Percentiles rank a stretch among this genome's conserved stretches.
Evolutionary conservation across 768 basidiomycete species (phyloP).

Genomic region (Tricholoma sp.): DNA sequence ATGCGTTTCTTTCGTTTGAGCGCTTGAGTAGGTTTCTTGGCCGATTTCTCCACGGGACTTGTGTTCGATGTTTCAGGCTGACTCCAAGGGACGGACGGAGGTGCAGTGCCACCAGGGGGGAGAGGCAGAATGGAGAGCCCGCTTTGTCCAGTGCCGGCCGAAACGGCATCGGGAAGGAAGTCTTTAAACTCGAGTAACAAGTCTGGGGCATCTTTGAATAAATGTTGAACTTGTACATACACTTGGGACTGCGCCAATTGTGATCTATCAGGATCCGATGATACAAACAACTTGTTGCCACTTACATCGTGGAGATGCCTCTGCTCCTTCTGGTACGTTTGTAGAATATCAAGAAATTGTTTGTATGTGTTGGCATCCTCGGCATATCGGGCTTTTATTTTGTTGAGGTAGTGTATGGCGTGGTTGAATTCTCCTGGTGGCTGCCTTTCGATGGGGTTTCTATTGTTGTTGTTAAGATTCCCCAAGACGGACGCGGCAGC

Average conservation of each 20-base stretch:
- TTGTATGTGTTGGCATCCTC: slow-evolving; percentile 92
- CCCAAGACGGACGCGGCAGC: slow-evolving; percentile 66
- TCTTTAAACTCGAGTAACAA: slow-evolving; percentile 77
- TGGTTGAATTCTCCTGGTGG: slow-evolving; percentile 77
- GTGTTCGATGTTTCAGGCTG: slow-evolving; percentile 32
- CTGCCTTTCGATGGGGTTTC: slow-evolving; percentile 45
- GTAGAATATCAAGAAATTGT: slow-evolving; percentile 83
- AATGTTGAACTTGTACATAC: slow-evolving; percentile 70
- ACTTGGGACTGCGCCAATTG: slow-evolving; percentile 55
- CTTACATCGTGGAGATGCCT: slow-evolving; percentile 67
- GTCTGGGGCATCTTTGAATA: slow-evolving; percentile 81
- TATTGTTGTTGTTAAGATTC: slow-evolving; percentile 48
- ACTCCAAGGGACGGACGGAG: slow-evolving; percentile 35
- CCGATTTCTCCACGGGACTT: slow-evolving; percentile 32
- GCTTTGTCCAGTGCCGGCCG: slow-evolving; percentile 33
- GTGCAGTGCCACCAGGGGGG: slow-evolving; percentile 19
- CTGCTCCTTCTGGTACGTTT: slow-evolving; percentile 84
- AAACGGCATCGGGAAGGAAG: slow-evolving; percentile 66
- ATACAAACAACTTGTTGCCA: slow-evolving; percentile 12
- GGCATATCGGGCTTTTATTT: slow-evolving; percentile 89
- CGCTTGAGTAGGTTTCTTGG: slow-evolving; percentile 41
- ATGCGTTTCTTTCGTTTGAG: slow-evolving; percentile 58
- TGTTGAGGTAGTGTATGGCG: slow-evolving; percentile 96
- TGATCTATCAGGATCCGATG: slow-evolving; percentile 1
- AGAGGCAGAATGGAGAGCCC: slow-evolving; percentile 49